Conservation (phyloP, 768 basidiomycete genomes). For the Amanita exitialis region DNA sequence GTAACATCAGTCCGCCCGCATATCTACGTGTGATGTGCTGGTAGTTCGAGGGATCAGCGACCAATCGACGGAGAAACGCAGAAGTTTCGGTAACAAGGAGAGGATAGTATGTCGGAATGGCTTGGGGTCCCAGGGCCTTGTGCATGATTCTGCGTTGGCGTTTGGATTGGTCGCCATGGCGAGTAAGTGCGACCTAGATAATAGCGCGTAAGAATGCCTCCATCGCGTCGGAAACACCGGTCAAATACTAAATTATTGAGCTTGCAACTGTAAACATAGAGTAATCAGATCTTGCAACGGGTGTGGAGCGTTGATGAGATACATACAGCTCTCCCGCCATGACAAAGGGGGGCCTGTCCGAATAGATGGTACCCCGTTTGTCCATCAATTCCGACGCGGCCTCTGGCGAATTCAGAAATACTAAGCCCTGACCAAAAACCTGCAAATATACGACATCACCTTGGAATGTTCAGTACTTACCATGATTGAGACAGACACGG, state of each 20-base stretch:
- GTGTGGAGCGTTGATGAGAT: slow-evolving; percentile 1
- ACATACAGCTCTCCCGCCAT: slow-evolving; percentile 68
- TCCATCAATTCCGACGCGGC: slow-evolving; percentile 58
- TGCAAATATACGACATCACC: slow-evolving; percentile 60
- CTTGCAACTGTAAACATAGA: slow-evolving; percentile 31
- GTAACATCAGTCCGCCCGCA: slow-evolving; percentile 44
- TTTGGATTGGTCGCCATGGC: slow-evolving; percentile 53
- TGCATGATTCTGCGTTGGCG: slow-evolving; percentile 59
- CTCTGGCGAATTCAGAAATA: slow-evolving; percentile 56
- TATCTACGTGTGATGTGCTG: slow-evolving; percentile 36
- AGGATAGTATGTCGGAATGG: slow-evolving; percentile 47
- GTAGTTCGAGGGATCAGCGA: slow-evolving; percentile 31
- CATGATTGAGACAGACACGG: not conserved
- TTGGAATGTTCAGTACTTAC: slow-evolving; percentile 14
- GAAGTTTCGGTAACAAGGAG: slow-evolving; percentile 47
- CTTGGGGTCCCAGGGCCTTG: slow-evolving; percentile 44
- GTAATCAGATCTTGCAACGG: slow-evolving; percentile 1
- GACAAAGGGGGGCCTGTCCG: slow-evolving; percentile 62
- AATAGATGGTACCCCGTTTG: slow-evolving; percentile 60
- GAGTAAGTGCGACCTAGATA: slow-evolving; percentile 49
- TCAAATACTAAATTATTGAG: slow-evolving; percentile 51
- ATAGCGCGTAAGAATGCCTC: not conserved
- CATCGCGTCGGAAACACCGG: not conserved
- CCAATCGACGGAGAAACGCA: slow-evolving; percentile 44
- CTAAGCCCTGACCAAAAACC: slow-evolving; percentile 53